These are phyloP conservation scores for Ogataea minuta DNA, from an alignment of 805 yeast genomes.

Conservation along the genomic window DNA sequence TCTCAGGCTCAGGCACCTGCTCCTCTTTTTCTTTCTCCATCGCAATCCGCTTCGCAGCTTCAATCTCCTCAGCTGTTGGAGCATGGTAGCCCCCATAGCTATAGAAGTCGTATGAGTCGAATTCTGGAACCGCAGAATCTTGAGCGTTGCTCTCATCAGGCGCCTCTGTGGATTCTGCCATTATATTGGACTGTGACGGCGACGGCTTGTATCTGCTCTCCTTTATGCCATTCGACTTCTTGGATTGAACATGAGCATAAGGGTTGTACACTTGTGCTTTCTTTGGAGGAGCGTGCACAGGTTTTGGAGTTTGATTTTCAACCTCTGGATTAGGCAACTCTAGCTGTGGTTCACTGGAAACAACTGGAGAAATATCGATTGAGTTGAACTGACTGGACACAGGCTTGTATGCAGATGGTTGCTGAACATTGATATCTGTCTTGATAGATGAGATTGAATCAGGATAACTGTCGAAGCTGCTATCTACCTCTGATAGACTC, in stretches of 20 bases:
- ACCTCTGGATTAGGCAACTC: not conserved
- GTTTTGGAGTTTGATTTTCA: slow-evolving; percentile 4
- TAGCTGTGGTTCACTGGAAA: slow-evolving; percentile 2
- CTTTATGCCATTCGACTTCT: slow-evolving; percentile 6
- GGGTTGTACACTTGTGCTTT: slow-evolving; percentile 20
- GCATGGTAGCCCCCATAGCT: slow-evolving; percentile 33
- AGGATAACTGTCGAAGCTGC: slow-evolving; percentile 6
- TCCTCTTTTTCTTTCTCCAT: slow-evolving; percentile 5
- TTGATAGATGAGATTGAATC: slow-evolving; percentile 18
- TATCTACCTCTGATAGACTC: slow-evolving; percentile 1
- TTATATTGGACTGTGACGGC: not conserved
- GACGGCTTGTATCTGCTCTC: slow-evolving; percentile 17
- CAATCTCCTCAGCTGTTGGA: slow-evolving; percentile 17
- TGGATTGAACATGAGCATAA: slow-evolving; percentile 19
- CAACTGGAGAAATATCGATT: slow-evolving; percentile 11
- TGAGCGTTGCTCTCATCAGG: slow-evolving; percentile 2
- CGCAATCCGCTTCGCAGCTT: slow-evolving; percentile 5
- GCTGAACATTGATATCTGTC: slow-evolving; percentile 14
- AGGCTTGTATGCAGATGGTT: slow-evolving; percentile 18
- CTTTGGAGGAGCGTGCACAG: slow-evolving; percentile 1
- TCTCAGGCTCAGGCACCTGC: slow-evolving; percentile 3
- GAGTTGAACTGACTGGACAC: slow-evolving; percentile 5
- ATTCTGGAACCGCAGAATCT: slow-evolving; percentile 15
- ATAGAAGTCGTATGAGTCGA: slow-evolving; percentile 28
- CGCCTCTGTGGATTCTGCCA: slow-evolving; percentile 7